Conservation (phyloP, 768 basidiomycete species). For the Naganishia vaughanmartiniae region DNA sequence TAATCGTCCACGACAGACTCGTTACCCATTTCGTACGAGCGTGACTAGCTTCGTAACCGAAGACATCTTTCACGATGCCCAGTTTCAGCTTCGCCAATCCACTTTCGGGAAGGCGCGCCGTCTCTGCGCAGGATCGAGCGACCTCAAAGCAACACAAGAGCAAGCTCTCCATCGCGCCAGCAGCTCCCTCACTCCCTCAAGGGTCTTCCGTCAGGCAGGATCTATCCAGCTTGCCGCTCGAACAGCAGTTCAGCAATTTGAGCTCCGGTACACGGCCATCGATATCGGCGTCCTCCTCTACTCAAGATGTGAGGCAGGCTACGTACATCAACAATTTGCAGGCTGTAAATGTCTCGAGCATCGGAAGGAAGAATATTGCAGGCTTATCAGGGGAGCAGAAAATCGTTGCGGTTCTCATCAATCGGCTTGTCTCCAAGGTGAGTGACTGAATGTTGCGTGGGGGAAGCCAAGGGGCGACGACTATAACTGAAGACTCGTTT, state of each 20-base stretch:
- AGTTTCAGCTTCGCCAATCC: slow-evolving; percentile 21
- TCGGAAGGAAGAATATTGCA: slow-evolving; percentile 25
- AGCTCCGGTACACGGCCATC: slow-evolving; percentile 4
- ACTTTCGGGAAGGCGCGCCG: slow-evolving; percentile 2
- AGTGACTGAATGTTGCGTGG: not conserved
- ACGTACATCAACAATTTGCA: not conserved
- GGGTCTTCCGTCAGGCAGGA: not conserved
- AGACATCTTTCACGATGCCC: not conserved
- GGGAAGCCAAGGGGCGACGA: not conserved
- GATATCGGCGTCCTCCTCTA: slow-evolving; percentile 12
- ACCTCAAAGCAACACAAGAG: slow-evolving; percentile 9
- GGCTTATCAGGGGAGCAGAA: slow-evolving; percentile 60
- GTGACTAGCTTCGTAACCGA: not conserved
- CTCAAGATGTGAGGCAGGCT: slow-evolving; percentile 4
- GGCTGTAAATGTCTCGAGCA: not conserved
- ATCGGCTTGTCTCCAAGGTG: slow-evolving; percentile 77
- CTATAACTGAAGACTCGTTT: not conserved
- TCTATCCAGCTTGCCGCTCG: not conserved
- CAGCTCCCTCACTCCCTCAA: not conserved
- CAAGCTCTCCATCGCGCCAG: slow-evolving; percentile 12
- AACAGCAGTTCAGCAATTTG: slow-evolving; percentile 6
- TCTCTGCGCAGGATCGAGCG: not conserved
- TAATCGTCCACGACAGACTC: not conserved
- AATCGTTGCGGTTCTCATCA: slow-evolving; percentile 74
- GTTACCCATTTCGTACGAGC: too few species aligned